Percentiles rank a stretch among this genome's conserved stretches.
phyloP scores from a whole-genome alignment of 805 yeast species.

The Isabelozyma heimii region DNA sequence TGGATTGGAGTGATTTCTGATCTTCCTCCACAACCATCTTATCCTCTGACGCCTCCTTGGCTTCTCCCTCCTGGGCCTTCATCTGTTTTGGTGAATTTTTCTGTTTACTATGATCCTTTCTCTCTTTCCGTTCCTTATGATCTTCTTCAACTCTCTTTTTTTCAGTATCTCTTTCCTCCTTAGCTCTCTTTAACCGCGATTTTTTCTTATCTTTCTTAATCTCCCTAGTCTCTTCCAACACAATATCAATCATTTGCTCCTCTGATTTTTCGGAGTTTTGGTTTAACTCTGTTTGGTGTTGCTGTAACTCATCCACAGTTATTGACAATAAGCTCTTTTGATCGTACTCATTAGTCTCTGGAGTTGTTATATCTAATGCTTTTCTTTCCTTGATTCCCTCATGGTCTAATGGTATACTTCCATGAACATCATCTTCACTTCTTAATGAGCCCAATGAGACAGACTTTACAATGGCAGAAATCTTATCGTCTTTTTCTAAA shows the following conservation, averaged over 20 bases:
- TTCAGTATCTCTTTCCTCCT: not conserved
- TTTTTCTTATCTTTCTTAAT: not conserved
- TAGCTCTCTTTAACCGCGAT: not conserved
- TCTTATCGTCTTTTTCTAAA: slow-evolving; percentile 6
- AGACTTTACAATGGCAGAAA: not conserved
- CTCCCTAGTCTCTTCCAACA: slow-evolving; percentile 2
- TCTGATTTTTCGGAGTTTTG: not conserved
- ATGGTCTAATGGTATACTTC: not conserved
- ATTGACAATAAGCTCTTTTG: not conserved
- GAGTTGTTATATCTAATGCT: not conserved
- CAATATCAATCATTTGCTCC: not conserved
- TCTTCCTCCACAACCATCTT: slow-evolving; percentile 9
- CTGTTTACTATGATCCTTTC: not conserved
- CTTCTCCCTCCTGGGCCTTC: not conserved
- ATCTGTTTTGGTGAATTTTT: not conserved
- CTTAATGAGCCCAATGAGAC: not conserved
- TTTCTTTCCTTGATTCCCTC: not conserved
- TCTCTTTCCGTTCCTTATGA: not conserved
- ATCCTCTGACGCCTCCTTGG: not conserved
- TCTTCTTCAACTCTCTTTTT: not conserved
- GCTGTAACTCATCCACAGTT: not conserved
- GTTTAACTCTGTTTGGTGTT: not conserved
- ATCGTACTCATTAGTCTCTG: not conserved
- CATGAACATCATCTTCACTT: not conserved
- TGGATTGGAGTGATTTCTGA: slow-evolving; percentile 25